Evolutionary conservation across 208 protist species (phyloP), one percentile per base, ranked within the genome.

Genomic region (Lotmaria passim): DNA sequence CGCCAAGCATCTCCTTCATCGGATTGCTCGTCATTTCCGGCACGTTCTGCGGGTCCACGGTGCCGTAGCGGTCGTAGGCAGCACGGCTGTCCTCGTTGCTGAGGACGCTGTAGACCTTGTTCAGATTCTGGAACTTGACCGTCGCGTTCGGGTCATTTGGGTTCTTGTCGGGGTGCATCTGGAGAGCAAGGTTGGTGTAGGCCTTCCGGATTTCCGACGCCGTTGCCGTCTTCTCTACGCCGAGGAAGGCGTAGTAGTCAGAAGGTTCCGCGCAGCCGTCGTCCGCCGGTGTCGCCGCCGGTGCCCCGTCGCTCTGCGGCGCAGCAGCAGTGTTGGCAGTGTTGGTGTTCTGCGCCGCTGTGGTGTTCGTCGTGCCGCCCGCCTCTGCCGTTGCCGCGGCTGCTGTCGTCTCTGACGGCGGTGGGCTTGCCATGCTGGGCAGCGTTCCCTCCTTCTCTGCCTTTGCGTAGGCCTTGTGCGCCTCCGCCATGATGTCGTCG

Each of bases 131-230:
- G 66, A 92, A 94, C 28, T 73, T 57, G n/a, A 50, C 15, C 0
- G 69, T 83, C 12, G 85, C 85, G 12, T 73, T 66, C 5, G 78
- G 59, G 69, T 88, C 69, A 52, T 78, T 73, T 0, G 70, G 71
- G 61, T 91, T 92, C 57, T 90, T 91, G 66, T 94, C 89, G 15
- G 89, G 89, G 71, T 94, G 89, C 75, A 83, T 68, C 69, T 73
- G 53, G 33, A 94, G 63, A 23, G 84, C 86, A 56, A 78, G 81
- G 38, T 70, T 64, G 31, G 66, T 83, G 66, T 85, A 93, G 34
- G 88, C 88, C 58, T 76, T 73, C 10, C 73, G 70, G 51, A 93
- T 89, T 61, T 93, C 83, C 0, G 48, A 43, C 17, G 65, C 0
- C 11, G 79, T 83, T 17, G 88, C 85, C 11, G 69, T 85, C 52